phyloP scores from a whole-genome alignment of 2,329 filamentous ascomycete genomes.

The Piedraia hortae region DNA sequence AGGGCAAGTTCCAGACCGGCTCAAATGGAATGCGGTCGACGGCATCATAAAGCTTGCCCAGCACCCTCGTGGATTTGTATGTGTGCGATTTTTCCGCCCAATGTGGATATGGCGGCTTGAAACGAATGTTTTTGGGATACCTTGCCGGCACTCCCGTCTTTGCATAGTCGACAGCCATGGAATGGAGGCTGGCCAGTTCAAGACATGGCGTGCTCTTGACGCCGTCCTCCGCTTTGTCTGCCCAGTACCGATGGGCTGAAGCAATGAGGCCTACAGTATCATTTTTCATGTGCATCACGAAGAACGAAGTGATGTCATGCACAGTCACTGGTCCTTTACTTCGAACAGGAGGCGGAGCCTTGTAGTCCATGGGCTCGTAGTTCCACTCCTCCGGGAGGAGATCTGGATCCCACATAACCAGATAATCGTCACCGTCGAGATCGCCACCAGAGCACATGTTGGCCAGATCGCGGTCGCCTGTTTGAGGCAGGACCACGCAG shows the following conservation, averaged over 20 bases:
- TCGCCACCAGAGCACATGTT: conserved; percentile 94
- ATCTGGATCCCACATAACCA: conserved; percentile 67
- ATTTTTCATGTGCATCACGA: conserved; percentile 79
- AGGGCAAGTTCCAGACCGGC: conserved; percentile 42
- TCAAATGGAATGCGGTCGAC: conserved; percentile 41
- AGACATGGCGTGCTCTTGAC: conserved; percentile 43
- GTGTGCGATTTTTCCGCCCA: conserved; percentile 43
- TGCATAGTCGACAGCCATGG: conserved; percentile 74
- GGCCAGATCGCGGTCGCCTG: conserved; percentile 56
- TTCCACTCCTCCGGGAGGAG: conserved; percentile 48
- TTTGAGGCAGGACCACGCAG: conserved; percentile 65
- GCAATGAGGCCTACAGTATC: conserved; percentile 60
- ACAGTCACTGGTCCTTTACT: conserved; percentile 37
- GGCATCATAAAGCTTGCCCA: conserved; percentile 62
- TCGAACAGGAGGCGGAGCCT: conserved; percentile 26
- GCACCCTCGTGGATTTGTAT: conserved; percentile 41
- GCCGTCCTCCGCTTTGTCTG: conserved; percentile 35
- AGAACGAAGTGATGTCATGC: conserved; percentile 55
- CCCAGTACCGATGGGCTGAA: conserved; percentile 48
- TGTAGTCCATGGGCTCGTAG: conserved; percentile 50
- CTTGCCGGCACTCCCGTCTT: conserved; percentile 62
- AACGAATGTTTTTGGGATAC: conserved; percentile 35
- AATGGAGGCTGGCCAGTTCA: conserved; percentile 53
- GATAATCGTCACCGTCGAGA: conserved; percentile 83
- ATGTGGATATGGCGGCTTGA: conserved; percentile 37